Conservation (phyloP, 495 filamentous ascomycete species). For the Aspergillus steynii region DNA sequence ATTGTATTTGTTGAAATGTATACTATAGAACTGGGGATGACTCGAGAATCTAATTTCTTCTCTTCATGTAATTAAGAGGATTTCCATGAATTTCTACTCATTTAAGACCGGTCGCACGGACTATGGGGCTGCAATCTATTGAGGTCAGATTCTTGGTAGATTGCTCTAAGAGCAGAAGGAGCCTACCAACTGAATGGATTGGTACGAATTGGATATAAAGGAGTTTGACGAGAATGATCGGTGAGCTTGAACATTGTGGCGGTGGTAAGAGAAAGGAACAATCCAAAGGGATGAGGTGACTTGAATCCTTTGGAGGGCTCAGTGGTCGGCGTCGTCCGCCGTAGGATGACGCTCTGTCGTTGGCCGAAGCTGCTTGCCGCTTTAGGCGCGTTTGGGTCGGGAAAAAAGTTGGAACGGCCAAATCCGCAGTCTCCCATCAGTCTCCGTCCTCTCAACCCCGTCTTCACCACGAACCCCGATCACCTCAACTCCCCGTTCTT, state of each 20-base stretch:
- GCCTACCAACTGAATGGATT: no score
- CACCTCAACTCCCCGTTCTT: constrained; percentile 14
- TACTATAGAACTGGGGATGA: constrained; percentile 11
- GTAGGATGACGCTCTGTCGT: not conserved
- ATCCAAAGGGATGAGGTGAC: not conserved
- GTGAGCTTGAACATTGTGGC: no score
- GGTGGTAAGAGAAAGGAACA: no score
- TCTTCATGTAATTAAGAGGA: constrained; percentile 23
- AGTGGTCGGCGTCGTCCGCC: not conserved
- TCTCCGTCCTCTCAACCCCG: constrained; percentile 19
- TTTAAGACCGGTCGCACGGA: no score
- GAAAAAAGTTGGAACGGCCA: constrained; percentile 47
- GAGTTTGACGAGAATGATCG: no score
- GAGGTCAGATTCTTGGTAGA: no score
- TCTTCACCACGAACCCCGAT: constrained; percentile 14
- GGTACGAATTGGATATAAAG: no score
- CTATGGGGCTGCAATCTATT: no score
- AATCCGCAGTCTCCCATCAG: constrained; percentile 31
- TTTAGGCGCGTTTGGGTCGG: constrained; percentile 37
- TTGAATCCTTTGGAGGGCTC: not conserved
- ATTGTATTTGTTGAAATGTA: constrained; percentile 5
- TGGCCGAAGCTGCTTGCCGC: constrained; percentile 39
- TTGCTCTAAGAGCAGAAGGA: no score
- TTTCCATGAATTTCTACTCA: constrained; percentile 6
- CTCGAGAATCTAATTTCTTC: constrained; percentile 12